Percentiles rank a stretch among this genome's conserved stretches.
Conservation (phyloP, 2,329 filamentous ascomycete species). For the Fusarium goolgardi region DNA sequence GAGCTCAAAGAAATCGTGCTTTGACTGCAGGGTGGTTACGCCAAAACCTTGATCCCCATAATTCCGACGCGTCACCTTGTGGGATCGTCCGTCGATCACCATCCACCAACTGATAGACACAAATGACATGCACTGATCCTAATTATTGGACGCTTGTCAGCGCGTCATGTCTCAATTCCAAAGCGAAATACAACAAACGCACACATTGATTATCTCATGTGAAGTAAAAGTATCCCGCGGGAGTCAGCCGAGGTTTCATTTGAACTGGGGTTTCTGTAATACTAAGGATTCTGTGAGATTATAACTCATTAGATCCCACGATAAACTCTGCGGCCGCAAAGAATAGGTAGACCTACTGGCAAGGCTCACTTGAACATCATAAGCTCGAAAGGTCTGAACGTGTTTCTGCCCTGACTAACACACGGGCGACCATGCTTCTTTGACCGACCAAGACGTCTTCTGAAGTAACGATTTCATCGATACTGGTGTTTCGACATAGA, state of each 20-base stretch:
- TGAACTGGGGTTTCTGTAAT: too few relatives aligned
- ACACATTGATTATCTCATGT: neutral
- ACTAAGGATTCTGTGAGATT: too few relatives aligned
- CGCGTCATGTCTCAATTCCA: neutral
- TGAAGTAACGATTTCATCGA: neutral
- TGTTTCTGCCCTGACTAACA: too few relatives aligned
- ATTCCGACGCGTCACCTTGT: neutral
- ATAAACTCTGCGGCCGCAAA: too few relatives aligned
- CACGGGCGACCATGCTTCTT: too few relatives aligned
- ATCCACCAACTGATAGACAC: neutral
- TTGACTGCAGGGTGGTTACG: neutral
- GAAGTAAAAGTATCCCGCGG: neutral
- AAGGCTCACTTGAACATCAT: too few relatives aligned
- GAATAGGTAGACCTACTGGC: too few relatives aligned
- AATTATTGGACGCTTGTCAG: neutral
- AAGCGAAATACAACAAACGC: fast-evolving
- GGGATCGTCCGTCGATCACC: neutral
- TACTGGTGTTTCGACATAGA: neutral
- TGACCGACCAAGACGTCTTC: too few relatives aligned
- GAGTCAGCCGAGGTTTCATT: neutral
- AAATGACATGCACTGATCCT: slow-evolving; percentile 6
- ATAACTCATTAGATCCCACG: too few relatives aligned
- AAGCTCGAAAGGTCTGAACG: too few relatives aligned
- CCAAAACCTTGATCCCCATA: neutral
- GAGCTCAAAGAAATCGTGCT: neutral